Conservation (phyloP, 805 yeast genomes). For the Wickerhamomyces queroliae region DNA sequence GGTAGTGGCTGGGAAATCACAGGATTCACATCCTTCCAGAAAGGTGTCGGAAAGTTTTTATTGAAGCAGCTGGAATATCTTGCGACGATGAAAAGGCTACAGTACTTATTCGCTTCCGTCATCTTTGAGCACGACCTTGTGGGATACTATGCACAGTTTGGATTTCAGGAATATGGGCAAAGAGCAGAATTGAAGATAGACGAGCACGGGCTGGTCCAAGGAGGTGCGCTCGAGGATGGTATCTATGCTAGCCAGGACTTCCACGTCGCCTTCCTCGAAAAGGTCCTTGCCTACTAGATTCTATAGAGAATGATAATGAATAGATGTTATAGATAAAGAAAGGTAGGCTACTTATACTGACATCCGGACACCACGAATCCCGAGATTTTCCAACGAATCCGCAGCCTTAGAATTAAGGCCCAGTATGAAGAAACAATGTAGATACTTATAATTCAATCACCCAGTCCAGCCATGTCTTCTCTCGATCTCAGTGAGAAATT, state of each 20-base stretch:
- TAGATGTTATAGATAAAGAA: not conserved
- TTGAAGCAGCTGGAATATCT: constrained; percentile 2
- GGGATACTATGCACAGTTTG: constrained; percentile 11
- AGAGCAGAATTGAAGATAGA: constrained; percentile 8
- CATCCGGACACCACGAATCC: not conserved
- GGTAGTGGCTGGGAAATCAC: constrained; percentile 12
- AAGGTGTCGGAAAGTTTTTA: constrained; percentile 15
- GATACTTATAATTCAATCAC: not conserved
- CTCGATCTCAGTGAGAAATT: not conserved
- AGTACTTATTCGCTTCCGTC: constrained; percentile 8
- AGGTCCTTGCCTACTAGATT: not conserved
- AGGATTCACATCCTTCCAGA: constrained; percentile 14
- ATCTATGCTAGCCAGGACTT: constrained; percentile 14
- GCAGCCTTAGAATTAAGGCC: not conserved
- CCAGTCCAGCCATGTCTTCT: not conserved
- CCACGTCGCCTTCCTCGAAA: constrained; percentile 15
- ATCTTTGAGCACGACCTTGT: constrained; percentile 16
- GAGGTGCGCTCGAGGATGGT: constrained; percentile 15
- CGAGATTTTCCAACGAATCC: not conserved
- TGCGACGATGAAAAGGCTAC: constrained; percentile 1
- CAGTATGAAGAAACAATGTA: not conserved
- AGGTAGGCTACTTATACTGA: no score
- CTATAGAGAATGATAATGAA: no score
- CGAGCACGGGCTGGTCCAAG: constrained; percentile 13
- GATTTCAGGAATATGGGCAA: constrained; percentile 12